Conservation (phyloP, 2,329 filamentous ascomycete species). For the Diaporthe sp. region DNA sequence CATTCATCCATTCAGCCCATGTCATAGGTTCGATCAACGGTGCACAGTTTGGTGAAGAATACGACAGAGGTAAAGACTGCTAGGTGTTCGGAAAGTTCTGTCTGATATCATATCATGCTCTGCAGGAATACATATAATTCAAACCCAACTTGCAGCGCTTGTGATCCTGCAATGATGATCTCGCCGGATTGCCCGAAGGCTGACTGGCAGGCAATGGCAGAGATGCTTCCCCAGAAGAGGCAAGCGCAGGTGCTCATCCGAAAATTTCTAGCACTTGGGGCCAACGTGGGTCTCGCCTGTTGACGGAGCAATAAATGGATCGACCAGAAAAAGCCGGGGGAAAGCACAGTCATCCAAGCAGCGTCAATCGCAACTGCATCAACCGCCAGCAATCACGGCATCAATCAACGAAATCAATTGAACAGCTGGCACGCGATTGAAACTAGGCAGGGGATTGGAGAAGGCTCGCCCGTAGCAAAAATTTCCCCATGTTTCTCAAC, state of each 20-base stretch:
- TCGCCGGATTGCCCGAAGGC: conserved; percentile 16
- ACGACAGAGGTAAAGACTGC: background rate
- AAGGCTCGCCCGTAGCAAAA: background rate
- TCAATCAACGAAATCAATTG: conserved; percentile 2
- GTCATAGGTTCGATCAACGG: background rate
- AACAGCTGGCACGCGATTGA: background rate
- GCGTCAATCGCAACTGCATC: background rate
- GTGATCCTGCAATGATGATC: background rate
- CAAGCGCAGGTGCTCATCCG: conserved; percentile 30
- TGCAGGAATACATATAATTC: background rate
- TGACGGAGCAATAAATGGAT: conserved; percentile 28
- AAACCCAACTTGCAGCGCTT: background rate
- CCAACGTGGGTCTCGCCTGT: conserved; percentile 31
- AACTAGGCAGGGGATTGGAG: conserved; percentile 4
- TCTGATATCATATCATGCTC: background rate
- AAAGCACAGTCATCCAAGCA: conserved; percentile 5
- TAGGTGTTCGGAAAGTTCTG: no score
- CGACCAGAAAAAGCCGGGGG: conserved; percentile 2
- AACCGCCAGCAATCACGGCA: background rate
- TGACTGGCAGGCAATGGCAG: conserved; percentile 1
- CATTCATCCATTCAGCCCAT: background rate
- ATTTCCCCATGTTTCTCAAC: conserved; percentile 28
- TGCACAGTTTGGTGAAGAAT: background rate
- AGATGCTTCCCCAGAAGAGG: conserved; percentile 16
- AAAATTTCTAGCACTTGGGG: conserved; percentile 21